These are phyloP conservation scores for Suillus subluteus DNA, from an alignment of 768 basidiomycete species.

Conservation along the genomic window DNA sequence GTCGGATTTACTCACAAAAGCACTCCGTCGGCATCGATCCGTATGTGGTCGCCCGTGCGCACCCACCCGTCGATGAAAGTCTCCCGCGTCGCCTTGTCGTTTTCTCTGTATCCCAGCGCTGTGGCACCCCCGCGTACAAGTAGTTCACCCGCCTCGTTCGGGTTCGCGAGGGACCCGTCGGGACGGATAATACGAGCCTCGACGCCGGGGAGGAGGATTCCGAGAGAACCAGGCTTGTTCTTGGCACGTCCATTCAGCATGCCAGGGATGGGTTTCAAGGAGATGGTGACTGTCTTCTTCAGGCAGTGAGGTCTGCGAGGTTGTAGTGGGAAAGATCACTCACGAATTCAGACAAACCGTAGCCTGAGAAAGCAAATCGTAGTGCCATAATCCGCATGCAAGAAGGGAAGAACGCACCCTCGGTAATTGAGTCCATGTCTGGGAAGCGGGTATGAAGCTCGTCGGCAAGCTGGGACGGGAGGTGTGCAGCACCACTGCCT, in stretches of 20 bases:
- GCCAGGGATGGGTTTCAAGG: conserved; percentile 44
- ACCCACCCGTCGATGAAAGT: conserved; percentile 75
- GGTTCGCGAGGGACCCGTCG: conserved; percentile 52
- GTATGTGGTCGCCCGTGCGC: conserved; percentile 71
- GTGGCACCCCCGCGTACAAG: conserved; percentile 55
- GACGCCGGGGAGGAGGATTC: conserved; percentile 59
- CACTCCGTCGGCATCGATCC: conserved; percentile 58
- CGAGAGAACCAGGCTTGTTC: conserved; percentile 42
- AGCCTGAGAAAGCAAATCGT: conserved; percentile 41
- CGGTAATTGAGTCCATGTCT: conserved; percentile 29
- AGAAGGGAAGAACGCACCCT: conserved; percentile 41
- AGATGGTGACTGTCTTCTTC: conserved; percentile 23
- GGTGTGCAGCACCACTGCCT: conserved; percentile 59
- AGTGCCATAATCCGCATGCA: not conserved
- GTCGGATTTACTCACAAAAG: conserved; percentile 57
- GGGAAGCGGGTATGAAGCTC: conserved; percentile 40
- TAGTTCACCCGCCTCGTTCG: conserved; percentile 62
- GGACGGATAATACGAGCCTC: conserved; percentile 57
- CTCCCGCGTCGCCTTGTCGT: conserved; percentile 60
- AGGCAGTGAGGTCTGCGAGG: not conserved
- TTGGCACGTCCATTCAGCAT: conserved; percentile 43
- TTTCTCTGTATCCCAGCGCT: conserved; percentile 66
- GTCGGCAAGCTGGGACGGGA: conserved; percentile 51
- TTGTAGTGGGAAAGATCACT: conserved; percentile 23
- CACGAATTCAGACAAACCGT: conserved; percentile 64